Base-by-base conservation (phyloP, 441 rosid species). In the Biscutella auriculata region DNA sequence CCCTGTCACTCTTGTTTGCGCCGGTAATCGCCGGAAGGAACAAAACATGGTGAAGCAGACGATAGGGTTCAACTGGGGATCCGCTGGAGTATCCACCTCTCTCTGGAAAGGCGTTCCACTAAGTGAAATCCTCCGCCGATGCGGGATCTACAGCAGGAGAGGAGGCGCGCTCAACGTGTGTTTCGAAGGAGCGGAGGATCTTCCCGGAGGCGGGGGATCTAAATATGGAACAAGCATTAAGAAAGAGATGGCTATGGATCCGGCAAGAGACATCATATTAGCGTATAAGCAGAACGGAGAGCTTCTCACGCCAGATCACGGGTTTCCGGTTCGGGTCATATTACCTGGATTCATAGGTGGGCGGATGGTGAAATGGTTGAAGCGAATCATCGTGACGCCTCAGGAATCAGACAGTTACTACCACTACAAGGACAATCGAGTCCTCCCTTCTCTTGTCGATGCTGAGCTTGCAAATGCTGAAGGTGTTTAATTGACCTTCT, bases 281-380 rank as follows among this genome's bases (percentile, higher is more conserved):
- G 97, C 95, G 5, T 90, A 85, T 74, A 85, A 83, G 95, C 95
- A 90, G 71, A 90, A 90, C 84, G 94, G 95, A 0, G 92, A 83
- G 69, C 59, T 54, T 54, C 64, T 90, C 41, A 44, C 79, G 0
- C 92, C 97, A 4, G 97, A 90, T 68, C 97, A 90, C 30, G 97
- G 97, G 2, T 90, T 82, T 56, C 97, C 97, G 1, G 82, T 85
- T 6, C 66, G 97, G 60, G 56, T 90, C 42, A 78, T 90, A 0
- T 72, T 87, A 27, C 97, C 97, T 1, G 97, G 97, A 0, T 87
- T 71, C 23, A 90, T 90, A 23, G 97, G 95, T 1, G 97, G 97
- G 0, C 72, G 97, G 12, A 90, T 87, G 97, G 95, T 87, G 1
- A 90, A 90, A 62, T 90, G 97, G 97, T 48, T 87, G 14, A 87